These are phyloP conservation scores for Skeletonema potamos DNA, from an alignment of 108 stramenopile species.

Conservation along the genomic window DNA sequence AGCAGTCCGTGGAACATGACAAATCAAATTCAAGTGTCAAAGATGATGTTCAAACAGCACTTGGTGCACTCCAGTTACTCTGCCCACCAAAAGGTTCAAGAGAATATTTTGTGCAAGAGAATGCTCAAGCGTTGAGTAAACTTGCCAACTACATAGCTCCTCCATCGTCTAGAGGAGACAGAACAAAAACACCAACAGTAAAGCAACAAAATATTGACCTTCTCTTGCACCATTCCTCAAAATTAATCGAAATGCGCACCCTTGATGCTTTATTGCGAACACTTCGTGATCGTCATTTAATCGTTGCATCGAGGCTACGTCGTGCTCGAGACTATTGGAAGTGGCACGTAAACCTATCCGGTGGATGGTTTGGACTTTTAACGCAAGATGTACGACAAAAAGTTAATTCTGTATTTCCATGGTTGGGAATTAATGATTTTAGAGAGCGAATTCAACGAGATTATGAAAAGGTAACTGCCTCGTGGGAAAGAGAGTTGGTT, in stretches of 20 bases:
- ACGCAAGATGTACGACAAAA: background rate
- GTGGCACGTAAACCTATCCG: slow-evolving; percentile 46
- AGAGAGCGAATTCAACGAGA: slow-evolving; percentile 22
- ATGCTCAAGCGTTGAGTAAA: slow-evolving; percentile 19
- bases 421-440: background rate
- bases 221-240: slow-evolving; percentile 24
- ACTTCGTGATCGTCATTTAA: slow-evolving; percentile 67
- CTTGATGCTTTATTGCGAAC: slow-evolving; percentile 68
- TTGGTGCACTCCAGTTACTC: slow-evolving; percentile 19
- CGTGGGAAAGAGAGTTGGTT: slow-evolving; percentile 58
- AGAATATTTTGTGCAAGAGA: slow-evolving; percentile 37
- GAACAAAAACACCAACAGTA: slow-evolving; percentile 11
- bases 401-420: slow-evolving; percentile 2
- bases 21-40: background rate
- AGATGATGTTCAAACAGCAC: slow-evolving; percentile 23
- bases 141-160: slow-evolving; percentile 21
- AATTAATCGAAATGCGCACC: slow-evolving; percentile 52
- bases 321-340: slow-evolving; percentile 66
- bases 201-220: slow-evolving; percentile 24
- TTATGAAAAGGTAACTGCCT: slow-evolving; percentile 48
- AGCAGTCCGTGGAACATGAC: background rate
- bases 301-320: slow-evolving; percentile 52
- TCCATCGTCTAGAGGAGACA: background rate
- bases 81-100: slow-evolving; percentile 37
- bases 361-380: slow-evolving; percentile 16